Evolutionary conservation across 2,329 filamentous ascomycete species (phyloP), one percentile per base, ranked within the genome.

Genomic region (Gaeumannomyces sp.): DNA sequence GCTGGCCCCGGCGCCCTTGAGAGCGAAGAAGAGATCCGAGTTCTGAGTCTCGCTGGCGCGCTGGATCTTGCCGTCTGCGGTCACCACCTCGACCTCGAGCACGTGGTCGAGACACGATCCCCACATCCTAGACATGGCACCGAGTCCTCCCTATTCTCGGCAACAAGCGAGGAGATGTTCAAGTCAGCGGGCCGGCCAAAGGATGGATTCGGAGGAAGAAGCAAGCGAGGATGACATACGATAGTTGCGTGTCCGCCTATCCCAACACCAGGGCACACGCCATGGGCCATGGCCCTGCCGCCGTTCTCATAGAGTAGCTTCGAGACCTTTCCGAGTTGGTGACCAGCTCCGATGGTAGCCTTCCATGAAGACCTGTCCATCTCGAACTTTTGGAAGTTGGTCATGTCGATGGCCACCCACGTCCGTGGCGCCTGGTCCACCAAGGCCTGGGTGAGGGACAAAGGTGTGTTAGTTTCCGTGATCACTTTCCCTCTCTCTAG

Each of bases 61-160:
- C 50, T 78, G 71, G 53, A 86, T 77, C 13, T 73, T 74, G n/a
- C 84, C 85, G 66, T 85, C 77, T 4, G 83, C 80, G 5, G 83
- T 84, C 4, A 86, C 84, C 4, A 85, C 82, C 71, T 85, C 80
- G 22, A 82, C 80, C 68, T 81, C 81, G 59, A 84, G 65, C 33
- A 87, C 75, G 50, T 85, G 82, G 69, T 87, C 85, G 2, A 87
- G 76, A 11, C 79, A 77, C 2, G 78, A 77, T 62, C 85, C 85
- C 83, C 84, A 87, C 79, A 85, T 84, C 27, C 85, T 78, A 6
- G 83, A 86, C 67, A 80, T 79, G n/a, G 83, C 81, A 0, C 85
- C 85, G 7, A 85, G 78, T 1, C 85, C 85, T 60, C 85, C 85
- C 80, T 85, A 65, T 33, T 27, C 14, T 10, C 8, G 19, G 27